Evolutionary conservation across 2,329 filamentous ascomycete genomes (phyloP).

Genomic region (Ophiostoma sp.): DNA sequence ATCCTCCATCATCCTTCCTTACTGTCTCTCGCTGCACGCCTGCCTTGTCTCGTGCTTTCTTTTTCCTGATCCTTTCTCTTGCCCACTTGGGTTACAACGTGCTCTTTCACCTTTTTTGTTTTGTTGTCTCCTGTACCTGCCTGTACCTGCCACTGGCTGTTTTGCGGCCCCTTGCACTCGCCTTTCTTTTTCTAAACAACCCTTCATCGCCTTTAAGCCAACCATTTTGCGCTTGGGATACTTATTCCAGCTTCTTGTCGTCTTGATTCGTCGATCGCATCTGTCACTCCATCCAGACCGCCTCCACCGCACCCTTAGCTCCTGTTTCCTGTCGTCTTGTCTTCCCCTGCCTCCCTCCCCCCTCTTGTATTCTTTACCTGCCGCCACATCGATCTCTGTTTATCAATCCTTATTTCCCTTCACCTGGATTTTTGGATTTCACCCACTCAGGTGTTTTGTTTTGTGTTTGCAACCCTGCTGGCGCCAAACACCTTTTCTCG

Average conservation of each 20-base stretch:
- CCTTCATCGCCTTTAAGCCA: neutral
- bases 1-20: neutral
- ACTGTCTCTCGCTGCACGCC: neutral
- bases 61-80: neutral
- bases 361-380: neutral
- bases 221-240: conserved; percentile 15
- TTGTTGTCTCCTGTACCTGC: neutral
- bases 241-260: conserved; percentile 16
- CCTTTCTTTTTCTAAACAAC: conserved; percentile 10
- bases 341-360: neutral
- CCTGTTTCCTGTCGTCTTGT: conserved; percentile 1
- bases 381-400: neutral
- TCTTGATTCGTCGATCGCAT: conserved; percentile 12
- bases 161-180: conserved; percentile 12
- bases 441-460: neutral
- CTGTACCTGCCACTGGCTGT: neutral
- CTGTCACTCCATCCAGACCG: conserved; percentile 19
- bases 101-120: neutral
- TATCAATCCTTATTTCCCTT: neutral
- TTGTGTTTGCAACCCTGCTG: neutral
- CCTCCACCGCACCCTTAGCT: conserved; percentile 21
- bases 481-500: neutral
- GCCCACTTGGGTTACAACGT: conserved; percentile 9
- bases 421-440: neutral
- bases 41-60: neutral